Evolutionary conservation across 2,329 filamentous ascomycete genomes (phyloP), one percentile per base, ranked within the genome.

Genomic region (Remersonia thermophila): DNA sequence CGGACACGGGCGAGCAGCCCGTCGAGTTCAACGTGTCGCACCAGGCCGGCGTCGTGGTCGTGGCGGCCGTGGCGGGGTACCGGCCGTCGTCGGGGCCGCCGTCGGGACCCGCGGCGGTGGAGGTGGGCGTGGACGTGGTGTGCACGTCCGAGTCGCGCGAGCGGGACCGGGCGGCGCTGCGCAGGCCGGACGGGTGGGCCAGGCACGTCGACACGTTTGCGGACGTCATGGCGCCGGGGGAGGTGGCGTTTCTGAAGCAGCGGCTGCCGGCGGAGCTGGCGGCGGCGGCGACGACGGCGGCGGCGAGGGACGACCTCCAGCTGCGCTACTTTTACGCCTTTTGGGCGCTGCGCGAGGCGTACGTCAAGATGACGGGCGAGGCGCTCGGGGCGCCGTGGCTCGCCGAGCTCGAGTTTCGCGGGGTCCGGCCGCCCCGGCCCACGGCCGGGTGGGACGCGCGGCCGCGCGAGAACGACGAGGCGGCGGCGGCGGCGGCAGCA

Each of bases 301-400:
- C 31, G 36, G 7, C 28, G 5, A 28, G 11, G 7, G 60, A 71
- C 13, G 77, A 80, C 41, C 66, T 61, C 15, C 77, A 77, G 51
- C 61, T 87, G 18, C 66, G 80, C 4, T 66, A 71, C 36, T 89
- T 89, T 53, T 89, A 86, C 54, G 71, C 80, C 1, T 72, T 81
- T 40, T 89, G 82, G 78, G 83, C 79, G 54, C 68, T 84, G 55
- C 77, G 83, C 48, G 83, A 89, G 60, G 77, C 81, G 1, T 87
- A 83, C 53, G 77, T 87, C 56, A 89, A 87, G 69, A 76, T 89
- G 61, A 82, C 80, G 20, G 83, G 83, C 17, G 80, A 87, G 49
- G 83, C 80, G 1, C 63, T 89, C 39, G 63, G 86, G 7, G 83
- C 83, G 0, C 63, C 65, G 3, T 89, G 83, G 83, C 63, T 89